Percentiles rank a stretch among this genome's conserved stretches.
Conservation (phyloP, 169 alveolate genomes). For the Cryptosporidium sp. region DNA sequence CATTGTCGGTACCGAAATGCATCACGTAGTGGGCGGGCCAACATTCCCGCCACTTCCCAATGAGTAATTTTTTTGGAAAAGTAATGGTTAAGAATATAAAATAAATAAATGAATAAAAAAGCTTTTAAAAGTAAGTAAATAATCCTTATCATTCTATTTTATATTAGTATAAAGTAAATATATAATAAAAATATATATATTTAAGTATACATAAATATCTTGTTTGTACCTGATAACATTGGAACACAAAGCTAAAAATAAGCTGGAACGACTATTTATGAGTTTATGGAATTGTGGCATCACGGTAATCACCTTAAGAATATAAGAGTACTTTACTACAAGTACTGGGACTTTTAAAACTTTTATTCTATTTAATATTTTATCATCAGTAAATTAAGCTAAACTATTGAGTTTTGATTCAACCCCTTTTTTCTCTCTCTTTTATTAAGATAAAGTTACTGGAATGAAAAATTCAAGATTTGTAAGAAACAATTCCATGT, state of each 20-base stretch:
- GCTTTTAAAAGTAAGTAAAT: too few species aligned
- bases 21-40: background rate
- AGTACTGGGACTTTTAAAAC: too few species aligned
- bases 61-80: too few species aligned
- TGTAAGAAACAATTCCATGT: slow-evolving; percentile 18
- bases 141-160: background rate
- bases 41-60: background rate
- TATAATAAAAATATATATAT: too few species aligned
- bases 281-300: background rate
- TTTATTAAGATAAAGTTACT: background rate
- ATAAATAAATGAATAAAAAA: background rate
- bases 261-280: background rate
- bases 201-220: too few species aligned
- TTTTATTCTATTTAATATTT: too few species aligned
- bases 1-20: background rate
- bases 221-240: too few species aligned
- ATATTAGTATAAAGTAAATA: too few species aligned
- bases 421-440: background rate
- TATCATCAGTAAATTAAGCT: background rate
- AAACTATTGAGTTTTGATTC: background rate
- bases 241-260: background rate
- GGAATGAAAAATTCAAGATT: slow-evolving; percentile 2
- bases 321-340: background rate
- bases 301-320: background rate
- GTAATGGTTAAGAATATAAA: too few species aligned